Percentiles rank a stretch among this genome's conserved stretches.
Evolutionary conservation across 176 grass and related monocot species (phyloP).

Genomic region (Cenchrus fungigraminus): DNA sequence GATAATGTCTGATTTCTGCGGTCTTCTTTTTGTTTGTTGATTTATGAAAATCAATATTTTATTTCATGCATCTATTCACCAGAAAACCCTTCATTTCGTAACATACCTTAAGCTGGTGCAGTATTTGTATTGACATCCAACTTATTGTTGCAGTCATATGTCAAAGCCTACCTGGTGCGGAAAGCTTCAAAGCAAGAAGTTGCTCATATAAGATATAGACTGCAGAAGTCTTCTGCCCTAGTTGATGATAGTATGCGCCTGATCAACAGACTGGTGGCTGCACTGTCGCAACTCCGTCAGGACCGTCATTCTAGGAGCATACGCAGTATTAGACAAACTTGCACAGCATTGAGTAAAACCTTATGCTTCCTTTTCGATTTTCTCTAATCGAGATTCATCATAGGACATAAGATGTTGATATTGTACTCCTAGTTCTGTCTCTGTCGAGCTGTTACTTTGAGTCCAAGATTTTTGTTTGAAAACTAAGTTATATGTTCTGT

Average conservation of each 20-base stretch:
- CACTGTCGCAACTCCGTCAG: constrained; percentile 50
- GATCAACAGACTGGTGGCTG: constrained; percentile 57
- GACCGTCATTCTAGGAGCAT: constrained; percentile 48
- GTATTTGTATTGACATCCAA: constrained; percentile 31
- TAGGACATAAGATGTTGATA: neutral
- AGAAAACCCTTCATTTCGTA: constrained; percentile 6
- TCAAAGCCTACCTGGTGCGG: constrained; percentile 59
- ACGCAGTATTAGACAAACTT: constrained; percentile 57
- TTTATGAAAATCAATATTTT: neutral
- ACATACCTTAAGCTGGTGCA: neutral
- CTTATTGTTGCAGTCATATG: constrained; percentile 53
- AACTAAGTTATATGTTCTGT: constrained; percentile 12
- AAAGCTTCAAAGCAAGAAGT: constrained; percentile 58
- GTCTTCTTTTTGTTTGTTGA: neutral
- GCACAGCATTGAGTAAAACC: constrained; percentile 66
- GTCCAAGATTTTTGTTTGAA: neutral
- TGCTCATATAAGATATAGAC: constrained; percentile 41
- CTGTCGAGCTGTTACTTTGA: neutral
- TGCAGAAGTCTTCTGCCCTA: constrained; percentile 43
- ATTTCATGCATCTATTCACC: neutral
- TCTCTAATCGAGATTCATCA: constrained; percentile 26
- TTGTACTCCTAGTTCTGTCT: neutral
- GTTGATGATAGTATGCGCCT: constrained; percentile 56
- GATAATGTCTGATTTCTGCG: neutral
- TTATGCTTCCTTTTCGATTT: neutral